Conservation (phyloP, 257 asterid genomes). For the Echium plantagineum region DNA sequence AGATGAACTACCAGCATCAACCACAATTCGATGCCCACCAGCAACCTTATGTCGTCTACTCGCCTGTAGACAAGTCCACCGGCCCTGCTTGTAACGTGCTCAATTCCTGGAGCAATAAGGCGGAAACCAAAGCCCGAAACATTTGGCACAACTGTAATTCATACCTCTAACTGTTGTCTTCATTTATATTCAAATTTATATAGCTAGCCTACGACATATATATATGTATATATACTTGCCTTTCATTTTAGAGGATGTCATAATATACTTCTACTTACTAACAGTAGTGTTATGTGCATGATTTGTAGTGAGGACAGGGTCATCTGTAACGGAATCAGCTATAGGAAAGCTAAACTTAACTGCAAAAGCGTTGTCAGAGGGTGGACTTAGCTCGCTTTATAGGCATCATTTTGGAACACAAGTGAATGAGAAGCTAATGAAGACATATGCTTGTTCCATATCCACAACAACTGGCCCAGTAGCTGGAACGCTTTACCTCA, state of each 20-base stretch:
- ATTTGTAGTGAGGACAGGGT: constrained; percentile 49
- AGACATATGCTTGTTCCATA: constrained; percentile 69
- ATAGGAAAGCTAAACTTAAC: constrained; percentile 75
- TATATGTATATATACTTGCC: no score
- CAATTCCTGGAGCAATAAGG: constrained; percentile 54
- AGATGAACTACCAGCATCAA: constrained; percentile 15
- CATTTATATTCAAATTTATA: no score
- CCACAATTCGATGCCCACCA: constrained; percentile 11
- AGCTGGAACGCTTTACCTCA: constrained; percentile 66
- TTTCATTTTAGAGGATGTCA: no score
- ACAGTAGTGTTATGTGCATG: no score
- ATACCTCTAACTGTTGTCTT: no score
- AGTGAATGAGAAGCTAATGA: constrained; percentile 59
- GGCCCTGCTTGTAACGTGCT: constrained; percentile 43
- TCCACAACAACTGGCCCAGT: constrained; percentile 79
- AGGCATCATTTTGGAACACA: constrained; percentile 43
- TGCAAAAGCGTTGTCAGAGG: constrained; percentile 65
- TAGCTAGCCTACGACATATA: no score
- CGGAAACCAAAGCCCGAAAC: constrained; percentile 48
- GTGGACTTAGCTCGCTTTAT: constrained; percentile 61
- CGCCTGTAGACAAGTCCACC: constrained; percentile 44
- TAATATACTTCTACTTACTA: no score
- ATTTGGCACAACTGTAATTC: constrained; percentile 58
- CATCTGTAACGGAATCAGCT: constrained; percentile 60
- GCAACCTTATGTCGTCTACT: constrained; percentile 49